Percentiles rank a stretch among this genome's conserved stretches.
Evolutionary conservation across 305 asterid species (phyloP).

Genomic region (Euphrasia arctica): DNA sequence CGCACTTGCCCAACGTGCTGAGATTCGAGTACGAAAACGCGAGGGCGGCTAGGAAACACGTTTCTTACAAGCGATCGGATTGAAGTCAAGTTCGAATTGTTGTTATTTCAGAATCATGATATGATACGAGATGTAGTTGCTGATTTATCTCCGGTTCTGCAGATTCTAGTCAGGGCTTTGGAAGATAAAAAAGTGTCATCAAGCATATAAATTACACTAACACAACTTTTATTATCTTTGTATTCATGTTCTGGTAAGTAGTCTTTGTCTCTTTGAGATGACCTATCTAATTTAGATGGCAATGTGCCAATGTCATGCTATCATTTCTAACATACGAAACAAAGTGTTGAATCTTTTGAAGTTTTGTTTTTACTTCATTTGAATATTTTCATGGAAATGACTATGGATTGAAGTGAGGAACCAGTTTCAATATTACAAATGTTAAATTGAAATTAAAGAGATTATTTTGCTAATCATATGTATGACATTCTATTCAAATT

Average conservation of each 20-base stretch:
- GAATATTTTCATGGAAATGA: too few species aligned
- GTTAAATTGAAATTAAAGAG: too few species aligned
- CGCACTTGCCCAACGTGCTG: slow-evolving; percentile 82
- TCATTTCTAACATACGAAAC: too few species aligned
- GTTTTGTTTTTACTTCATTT: too few species aligned
- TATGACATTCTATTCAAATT: too few species aligned
- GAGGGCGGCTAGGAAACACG: slow-evolving; percentile 74
- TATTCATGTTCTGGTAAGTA: not conserved
- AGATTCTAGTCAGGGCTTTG: not conserved
- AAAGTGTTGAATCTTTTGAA: too few species aligned
- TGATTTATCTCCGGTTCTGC: not conserved
- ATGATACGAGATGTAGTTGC: not conserved
- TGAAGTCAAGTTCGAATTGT: slow-evolving; percentile 31
- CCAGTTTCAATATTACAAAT: too few species aligned
- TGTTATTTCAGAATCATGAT: not conserved
- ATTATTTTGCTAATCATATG: too few species aligned
- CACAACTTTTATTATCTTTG: slow-evolving; percentile 2
- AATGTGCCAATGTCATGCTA: too few species aligned
- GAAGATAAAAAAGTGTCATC: not conserved
- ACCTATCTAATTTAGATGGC: not conserved
- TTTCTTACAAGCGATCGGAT: slow-evolving; percentile 64
- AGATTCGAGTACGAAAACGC: slow-evolving; percentile 92
- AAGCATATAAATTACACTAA: slow-evolving; percentile 1
- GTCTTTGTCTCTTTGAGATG: not conserved
- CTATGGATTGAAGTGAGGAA: too few species aligned